Base-by-base conservation (phyloP, 768 basidiomycete genomes). In the Hygrocybe punicea region DNA sequence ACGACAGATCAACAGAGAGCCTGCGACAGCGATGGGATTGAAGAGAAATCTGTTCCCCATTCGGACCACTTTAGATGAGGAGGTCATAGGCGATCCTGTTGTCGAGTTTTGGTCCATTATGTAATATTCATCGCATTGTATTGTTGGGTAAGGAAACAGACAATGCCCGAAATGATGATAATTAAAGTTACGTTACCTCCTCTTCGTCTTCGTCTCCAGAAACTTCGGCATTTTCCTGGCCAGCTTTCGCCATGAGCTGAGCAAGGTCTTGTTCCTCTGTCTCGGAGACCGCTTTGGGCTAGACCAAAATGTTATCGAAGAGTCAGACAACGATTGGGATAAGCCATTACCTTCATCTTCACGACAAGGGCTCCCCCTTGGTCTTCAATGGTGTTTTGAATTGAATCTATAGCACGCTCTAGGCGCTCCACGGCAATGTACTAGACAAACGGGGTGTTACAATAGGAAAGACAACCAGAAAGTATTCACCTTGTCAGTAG, bases 281-380 rank as follows among this genome's bases (percentile, higher is more conserved):
- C 71, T 98, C 97, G 23, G 92, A 94, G 36, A 99, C 89, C 2
- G 96, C 93, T 80, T 98, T 98, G 58, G 97, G 97, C 93, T 97
- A 63, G 29, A 60, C 2, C 4, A 17, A 23, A 44, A n/a, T 2
- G 11, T 10, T 17, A 58, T 50, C 51, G 23, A 39, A 10, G 56
- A 33, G 14, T 21, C 10, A 36, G 21, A 23, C n/a, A n/a, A n/a
- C n/a, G n/a, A n/a, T 29, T 19, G 36, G 19, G 10, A 8, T n/a
- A 29, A 9, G n/a, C 23, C 40, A 75, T 45, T 59, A 91, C 94
- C 85, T 92, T 95, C 95, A 99, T 98, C 79, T 98, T 98, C 36
- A 99, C 88, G 33, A 89, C 79, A 57, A 98, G 77, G 47, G 82
- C 85, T 2, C 97, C 97, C 4, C 93, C 92, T 64, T 89, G 83